These are phyloP conservation scores for Leccinellum albellum DNA, from an alignment of 768 basidiomycete genomes.

Conservation along the genomic window DNA sequence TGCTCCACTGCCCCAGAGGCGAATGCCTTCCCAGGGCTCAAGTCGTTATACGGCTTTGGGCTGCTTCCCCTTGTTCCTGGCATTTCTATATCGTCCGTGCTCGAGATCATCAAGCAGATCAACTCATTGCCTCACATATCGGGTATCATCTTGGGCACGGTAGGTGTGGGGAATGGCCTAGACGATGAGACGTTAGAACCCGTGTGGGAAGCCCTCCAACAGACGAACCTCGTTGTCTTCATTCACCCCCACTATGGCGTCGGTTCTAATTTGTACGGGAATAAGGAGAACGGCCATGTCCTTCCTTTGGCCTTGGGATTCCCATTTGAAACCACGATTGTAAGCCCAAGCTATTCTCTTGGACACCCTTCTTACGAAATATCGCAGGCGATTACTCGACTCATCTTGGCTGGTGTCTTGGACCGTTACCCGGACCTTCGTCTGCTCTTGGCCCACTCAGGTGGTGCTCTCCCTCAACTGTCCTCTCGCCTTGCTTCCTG, in stretches of 20 bases:
- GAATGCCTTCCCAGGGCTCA: constrained; percentile 36
- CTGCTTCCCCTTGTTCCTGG: constrained; percentile 77
- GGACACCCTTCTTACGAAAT: constrained; percentile 3
- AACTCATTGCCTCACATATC: constrained; percentile 61
- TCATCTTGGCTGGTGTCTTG: constrained; percentile 77
- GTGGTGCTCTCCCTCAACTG: constrained; percentile 77
- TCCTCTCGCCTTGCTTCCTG: constrained; percentile 85
- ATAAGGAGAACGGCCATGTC: constrained; percentile 80
- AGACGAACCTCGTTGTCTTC: constrained; percentile 70
- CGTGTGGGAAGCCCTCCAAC: constrained; percentile 75
- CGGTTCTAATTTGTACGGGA: constrained; percentile 68
- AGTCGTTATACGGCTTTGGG: constrained; percentile 80
- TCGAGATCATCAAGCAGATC: constrained; percentile 68
- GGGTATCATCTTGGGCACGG: constrained; percentile 79
- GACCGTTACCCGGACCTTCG: constrained; percentile 76
- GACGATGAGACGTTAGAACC: constrained; percentile 78
- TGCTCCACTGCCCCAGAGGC: constrained; percentile 60
- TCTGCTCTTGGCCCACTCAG: constrained; percentile 82
- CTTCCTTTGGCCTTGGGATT: constrained; percentile 85
- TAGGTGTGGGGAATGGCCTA: constrained; percentile 71
- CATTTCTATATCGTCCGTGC: constrained; percentile 49
- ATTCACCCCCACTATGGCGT: constrained; percentile 87
- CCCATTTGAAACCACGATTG: constrained; percentile 86
- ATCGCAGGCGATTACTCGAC: constrained; percentile 61
- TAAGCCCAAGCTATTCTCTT: constrained; percentile 35